Conservation (phyloP, 179 eudicot species). For the Heliamphora pulchella region DNA sequence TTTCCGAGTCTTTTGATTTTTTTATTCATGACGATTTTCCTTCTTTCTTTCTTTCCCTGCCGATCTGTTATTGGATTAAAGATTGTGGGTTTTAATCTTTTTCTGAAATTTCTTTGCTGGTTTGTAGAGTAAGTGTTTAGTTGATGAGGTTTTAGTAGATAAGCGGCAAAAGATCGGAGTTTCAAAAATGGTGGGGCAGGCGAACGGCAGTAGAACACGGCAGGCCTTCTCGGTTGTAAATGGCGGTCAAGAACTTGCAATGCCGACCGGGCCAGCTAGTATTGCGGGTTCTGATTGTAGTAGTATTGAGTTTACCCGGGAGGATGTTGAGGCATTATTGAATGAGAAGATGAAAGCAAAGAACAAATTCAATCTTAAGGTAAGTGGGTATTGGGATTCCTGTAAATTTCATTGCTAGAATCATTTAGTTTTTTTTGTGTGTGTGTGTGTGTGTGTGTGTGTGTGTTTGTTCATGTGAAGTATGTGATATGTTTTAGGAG, state of each 20-base stretch:
- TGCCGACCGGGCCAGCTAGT: slow-evolving; percentile 52
- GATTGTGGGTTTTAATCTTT: not conserved
- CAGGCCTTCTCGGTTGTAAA: slow-evolving; percentile 51
- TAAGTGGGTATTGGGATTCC: slow-evolving; percentile 18
- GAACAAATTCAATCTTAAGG: slow-evolving; percentile 78
- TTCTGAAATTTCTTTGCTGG: not conserved
- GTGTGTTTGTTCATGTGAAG: not conserved
- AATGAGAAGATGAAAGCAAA: slow-evolving; percentile 72
- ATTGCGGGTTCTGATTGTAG: slow-evolving; percentile 62
- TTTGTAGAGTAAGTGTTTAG: slow-evolving; percentile 27
- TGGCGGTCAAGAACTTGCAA: slow-evolving; percentile 52
- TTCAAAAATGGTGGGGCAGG: slow-evolving; percentile 48
- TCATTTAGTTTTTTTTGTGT: not conserved
- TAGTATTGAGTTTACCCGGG: slow-evolving; percentile 59
- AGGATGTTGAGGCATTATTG: slow-evolving; percentile 73
- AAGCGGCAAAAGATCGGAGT: slow-evolving; percentile 28
- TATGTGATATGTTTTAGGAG: slow-evolving; percentile 37
- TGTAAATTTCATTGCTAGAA: not conserved
- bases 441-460: not conserved
- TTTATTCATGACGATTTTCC: not conserved
- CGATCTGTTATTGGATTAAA: not conserved
- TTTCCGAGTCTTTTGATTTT: not conserved
- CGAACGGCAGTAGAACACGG: slow-evolving; percentile 47
- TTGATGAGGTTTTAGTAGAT: slow-evolving; percentile 29
- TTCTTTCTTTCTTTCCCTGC: not conserved